phyloP scores from a whole-genome alignment of 176 grass and related monocot genomes.

The Pharus latifolius region DNA sequence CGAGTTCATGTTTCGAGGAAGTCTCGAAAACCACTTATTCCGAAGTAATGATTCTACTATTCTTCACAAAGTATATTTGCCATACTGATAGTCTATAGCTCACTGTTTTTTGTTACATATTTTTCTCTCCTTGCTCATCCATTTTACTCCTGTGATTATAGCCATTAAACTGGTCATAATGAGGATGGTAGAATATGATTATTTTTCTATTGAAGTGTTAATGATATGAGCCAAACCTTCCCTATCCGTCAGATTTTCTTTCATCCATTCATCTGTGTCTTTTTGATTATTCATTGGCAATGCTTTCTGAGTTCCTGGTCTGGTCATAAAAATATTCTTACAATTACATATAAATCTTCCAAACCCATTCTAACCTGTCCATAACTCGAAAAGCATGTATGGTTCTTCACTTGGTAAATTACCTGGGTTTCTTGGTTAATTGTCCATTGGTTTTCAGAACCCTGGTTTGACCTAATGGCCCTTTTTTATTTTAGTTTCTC shows the following conservation, averaged over 20 bases:
- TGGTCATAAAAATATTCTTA: too few species aligned
- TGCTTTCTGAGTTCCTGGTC: too few species aligned
- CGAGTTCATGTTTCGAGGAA: slow-evolving; percentile 98
- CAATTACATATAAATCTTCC: neutral
- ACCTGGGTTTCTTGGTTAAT: neutral
- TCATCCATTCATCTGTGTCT: too few species aligned
- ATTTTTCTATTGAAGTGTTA: slow-evolving; percentile 2
- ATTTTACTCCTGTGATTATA: neutral
- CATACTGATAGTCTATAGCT: neutral
- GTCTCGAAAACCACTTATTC: slow-evolving; percentile 98
- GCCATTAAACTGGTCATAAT: neutral
- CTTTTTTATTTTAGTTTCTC: neutral
- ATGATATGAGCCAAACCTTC: neutral
- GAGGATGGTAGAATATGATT: neutral
- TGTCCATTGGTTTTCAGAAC: neutral
- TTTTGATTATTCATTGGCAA: too few species aligned
- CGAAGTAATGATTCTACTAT: slow-evolving; percentile 57
- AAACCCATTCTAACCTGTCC: neutral
- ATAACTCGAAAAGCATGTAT: neutral
- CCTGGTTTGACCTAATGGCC: neutral
- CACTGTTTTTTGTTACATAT: neutral
- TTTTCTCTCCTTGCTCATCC: slow-evolving; percentile 7
- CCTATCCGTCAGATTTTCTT: neutral
- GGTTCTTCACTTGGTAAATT: neutral
- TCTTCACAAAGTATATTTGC: neutral